Evolutionary conservation across 225 moss, liverwort and hornwort genomes (phyloP).

Genomic region (Marchantia paleacea): DNA sequence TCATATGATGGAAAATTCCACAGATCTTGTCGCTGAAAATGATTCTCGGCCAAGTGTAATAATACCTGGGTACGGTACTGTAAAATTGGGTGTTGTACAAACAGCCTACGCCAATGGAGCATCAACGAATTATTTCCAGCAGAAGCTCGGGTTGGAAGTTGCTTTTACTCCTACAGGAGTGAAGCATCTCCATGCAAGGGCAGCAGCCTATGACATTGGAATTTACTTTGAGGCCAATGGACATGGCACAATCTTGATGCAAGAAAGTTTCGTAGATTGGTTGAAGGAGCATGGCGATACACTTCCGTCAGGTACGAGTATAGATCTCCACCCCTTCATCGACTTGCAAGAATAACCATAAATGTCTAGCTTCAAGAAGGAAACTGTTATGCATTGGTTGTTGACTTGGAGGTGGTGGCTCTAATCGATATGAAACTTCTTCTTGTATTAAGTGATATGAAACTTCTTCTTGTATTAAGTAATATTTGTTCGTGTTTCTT

Average conservation of each 20-base stretch:
- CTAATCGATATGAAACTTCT: background rate
- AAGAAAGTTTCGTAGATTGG: constrained; percentile 68
- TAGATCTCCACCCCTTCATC: background rate
- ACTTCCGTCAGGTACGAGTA: background rate
- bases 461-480: background rate
- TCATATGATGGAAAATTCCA: constrained; percentile 38
- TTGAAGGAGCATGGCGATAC: constrained; percentile 34
- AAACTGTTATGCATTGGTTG: background rate
- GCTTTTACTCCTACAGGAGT: constrained; percentile 84
- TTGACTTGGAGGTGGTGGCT: background rate
- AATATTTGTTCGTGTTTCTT: background rate
- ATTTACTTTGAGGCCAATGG: constrained; percentile 99
- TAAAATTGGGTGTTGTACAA: constrained; percentile 76
- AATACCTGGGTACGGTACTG: constrained; percentile 63
- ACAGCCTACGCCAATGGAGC: constrained; percentile 98
- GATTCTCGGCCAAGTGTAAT: constrained; percentile 1
- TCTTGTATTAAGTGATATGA: background rate
- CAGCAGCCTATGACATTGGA: constrained; percentile 75
- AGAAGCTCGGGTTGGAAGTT: constrained; percentile 69
- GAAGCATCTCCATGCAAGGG: constrained; percentile 84
- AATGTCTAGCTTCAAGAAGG: background rate
- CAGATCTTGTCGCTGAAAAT: constrained; percentile 17
- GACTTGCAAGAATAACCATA: too few species aligned
- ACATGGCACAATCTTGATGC: constrained; percentile 90
- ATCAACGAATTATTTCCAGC: constrained; percentile 68